phyloP scores from a whole-genome alignment of 2,329 filamentous ascomycete species.

The Alternaria brassicicola region DNA sequence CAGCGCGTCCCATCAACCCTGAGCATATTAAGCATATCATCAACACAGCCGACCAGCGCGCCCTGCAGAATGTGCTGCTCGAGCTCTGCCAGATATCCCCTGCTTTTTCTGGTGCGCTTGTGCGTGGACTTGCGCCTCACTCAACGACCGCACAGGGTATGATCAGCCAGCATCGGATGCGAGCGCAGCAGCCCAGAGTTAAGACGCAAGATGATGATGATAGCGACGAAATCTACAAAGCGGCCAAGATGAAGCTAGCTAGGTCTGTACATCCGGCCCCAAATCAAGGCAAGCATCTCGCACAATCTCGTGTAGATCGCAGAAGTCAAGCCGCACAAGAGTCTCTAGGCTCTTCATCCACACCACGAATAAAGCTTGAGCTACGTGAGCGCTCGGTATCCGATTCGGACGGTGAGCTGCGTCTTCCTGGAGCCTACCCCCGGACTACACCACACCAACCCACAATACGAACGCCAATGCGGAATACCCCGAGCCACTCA shows the following conservation, averaged over 20 bases:
- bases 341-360: constrained; percentile 4
- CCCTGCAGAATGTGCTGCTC: constrained; percentile 30
- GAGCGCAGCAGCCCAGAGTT: not conserved
- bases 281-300: not conserved
- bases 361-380: constrained; percentile 19
- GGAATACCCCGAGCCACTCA: not conserved
- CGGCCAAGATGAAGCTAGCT: constrained; percentile 6
- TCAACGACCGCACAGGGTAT: constrained; percentile 35
- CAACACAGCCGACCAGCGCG: constrained; percentile 24
- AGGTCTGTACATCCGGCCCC: not conserved
- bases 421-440: constrained; percentile 14
- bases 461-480: not conserved
- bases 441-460: not conserved
- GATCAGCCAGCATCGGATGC: constrained; percentile 15
- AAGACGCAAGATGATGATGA: constrained; percentile 6
- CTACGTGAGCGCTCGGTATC: constrained; percentile 2
- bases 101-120: constrained; percentile 41
- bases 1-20: constrained; percentile 26
- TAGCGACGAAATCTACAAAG: constrained; percentile 14
- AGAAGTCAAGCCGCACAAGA: not conserved
- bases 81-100: constrained; percentile 41
- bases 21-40: constrained; percentile 39
- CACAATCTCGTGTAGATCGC: not conserved
- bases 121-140: constrained; percentile 39
- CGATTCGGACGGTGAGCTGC: constrained; percentile 16